Evolutionary conservation across 345 rosid genomes (phyloP).

Genomic region (Boechera divaricarpa): DNA sequence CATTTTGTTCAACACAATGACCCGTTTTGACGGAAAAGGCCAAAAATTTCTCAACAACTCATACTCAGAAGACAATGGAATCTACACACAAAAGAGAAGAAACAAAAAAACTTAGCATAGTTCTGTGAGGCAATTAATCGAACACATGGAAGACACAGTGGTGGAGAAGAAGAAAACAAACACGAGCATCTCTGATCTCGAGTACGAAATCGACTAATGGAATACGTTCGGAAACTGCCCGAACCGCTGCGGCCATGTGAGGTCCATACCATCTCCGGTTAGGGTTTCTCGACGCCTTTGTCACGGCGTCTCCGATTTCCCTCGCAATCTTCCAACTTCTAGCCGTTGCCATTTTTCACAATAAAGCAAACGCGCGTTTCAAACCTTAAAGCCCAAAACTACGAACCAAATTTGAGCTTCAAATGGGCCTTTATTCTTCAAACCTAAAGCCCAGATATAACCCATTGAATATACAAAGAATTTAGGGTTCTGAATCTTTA

Average conservation of each 20-base stretch:
- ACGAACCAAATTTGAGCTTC: neutral
- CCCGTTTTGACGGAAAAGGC: slow-evolving; percentile 42
- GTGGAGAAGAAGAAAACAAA: slow-evolving; percentile 30
- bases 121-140: slow-evolving; percentile 52
- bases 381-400: slow-evolving; percentile 12
- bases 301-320: slow-evolving; percentile 57
- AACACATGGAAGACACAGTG: slow-evolving; percentile 36
- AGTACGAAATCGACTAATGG: slow-evolving; percentile 64
- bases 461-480: no score
- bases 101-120: neutral
- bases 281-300: slow-evolving; percentile 46
- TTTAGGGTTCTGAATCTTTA: no score
- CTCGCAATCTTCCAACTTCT: slow-evolving; percentile 45
- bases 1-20: slow-evolving; percentile 75
- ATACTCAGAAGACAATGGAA: slow-evolving; percentile 69
- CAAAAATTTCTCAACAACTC: slow-evolving; percentile 50
- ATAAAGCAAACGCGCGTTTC: neutral
- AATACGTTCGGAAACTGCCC: slow-evolving; percentile 65
- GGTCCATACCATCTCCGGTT: slow-evolving; percentile 64
- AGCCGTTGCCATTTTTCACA: slow-evolving; percentile 36
- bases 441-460: neutral
- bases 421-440: slow-evolving; percentile 8
- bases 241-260: slow-evolving; percentile 80
- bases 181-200: slow-evolving; percentile 86
- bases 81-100: slow-evolving; percentile 41